These are phyloP conservation scores for Betula pendula DNA, from an alignment of 306 rosid species.

Conservation along the genomic window DNA sequence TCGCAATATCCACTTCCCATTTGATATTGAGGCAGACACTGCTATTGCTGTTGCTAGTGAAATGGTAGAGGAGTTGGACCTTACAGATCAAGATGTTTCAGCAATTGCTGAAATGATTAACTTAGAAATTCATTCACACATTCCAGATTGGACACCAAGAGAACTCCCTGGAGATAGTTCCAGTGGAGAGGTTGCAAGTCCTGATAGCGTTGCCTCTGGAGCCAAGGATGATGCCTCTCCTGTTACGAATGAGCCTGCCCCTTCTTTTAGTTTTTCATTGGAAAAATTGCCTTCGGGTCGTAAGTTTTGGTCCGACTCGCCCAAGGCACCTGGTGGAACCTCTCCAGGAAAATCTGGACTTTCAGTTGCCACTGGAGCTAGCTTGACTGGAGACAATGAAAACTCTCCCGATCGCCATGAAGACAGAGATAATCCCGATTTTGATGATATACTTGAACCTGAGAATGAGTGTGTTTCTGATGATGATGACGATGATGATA, in stretches of 20 bases:
- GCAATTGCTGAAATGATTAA: constrained; percentile 82
- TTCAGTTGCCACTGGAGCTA: constrained; percentile 30
- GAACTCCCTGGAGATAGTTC: constrained; percentile 32
- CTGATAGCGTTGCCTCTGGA: constrained; percentile 39
- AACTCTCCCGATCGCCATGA: constrained; percentile 20
- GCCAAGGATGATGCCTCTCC: constrained; percentile 45
- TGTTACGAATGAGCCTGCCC: constrained; percentile 25
- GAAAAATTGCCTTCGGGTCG: constrained; percentile 92
- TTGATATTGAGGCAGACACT: constrained; percentile 82
- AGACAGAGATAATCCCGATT: constrained; percentile 19
- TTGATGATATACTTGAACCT: constrained; percentile 24
- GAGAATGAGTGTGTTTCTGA: constrained; percentile 21
- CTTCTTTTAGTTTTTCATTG: constrained; percentile 51
- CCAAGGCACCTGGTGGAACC: constrained; percentile 54
- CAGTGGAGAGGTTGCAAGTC: constrained; percentile 35
- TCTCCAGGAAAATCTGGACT: constrained; percentile 48
- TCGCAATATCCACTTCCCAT: constrained; percentile 95
- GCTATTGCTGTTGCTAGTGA: constrained; percentile 90
- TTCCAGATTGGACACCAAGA: constrained; percentile 62
- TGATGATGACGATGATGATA: background rate
- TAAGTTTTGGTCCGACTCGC: constrained; percentile 89
- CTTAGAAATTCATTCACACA: constrained; percentile 62
- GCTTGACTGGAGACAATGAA: constrained; percentile 18
- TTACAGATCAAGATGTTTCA: constrained; percentile 89
- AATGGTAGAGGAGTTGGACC: constrained; percentile 95